Conservation (phyloP, 2,329 filamentous ascomycete genomes). For the Stagonosporopsis rhizophila region DNA sequence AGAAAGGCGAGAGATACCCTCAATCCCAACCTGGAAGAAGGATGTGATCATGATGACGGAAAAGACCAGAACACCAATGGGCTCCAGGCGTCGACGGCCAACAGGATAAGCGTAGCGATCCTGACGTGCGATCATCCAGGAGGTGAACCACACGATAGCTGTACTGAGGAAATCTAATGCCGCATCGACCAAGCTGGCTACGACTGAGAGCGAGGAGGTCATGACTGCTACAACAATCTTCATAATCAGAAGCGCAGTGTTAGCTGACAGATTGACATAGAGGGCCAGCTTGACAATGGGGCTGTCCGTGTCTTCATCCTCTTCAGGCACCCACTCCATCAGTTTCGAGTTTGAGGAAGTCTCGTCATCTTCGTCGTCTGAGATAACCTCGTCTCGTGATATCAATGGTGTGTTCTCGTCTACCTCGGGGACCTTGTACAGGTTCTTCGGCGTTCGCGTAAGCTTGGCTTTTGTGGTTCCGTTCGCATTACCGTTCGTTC, state of each 20-base stretch:
- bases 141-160: conserved; percentile 81
- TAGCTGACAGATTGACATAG: conserved; percentile 82
- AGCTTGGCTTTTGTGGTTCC: conserved; percentile 38
- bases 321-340: conserved; percentile 71
- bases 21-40: conserved; percentile 77
- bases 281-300: conserved; percentile 86
- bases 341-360: conserved; percentile 59
- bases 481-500: conserved; percentile 23
- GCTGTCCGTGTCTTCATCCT: conserved; percentile 76
- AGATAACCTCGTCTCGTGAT: conserved; percentile 51
- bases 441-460: conserved; percentile 74
- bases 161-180: conserved; percentile 82
- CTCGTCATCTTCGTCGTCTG: conserved; percentile 53
- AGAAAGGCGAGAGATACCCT: conserved; percentile 71
- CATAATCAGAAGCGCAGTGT: conserved; percentile 74
- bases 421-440: conserved; percentile 73
- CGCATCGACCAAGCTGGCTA: conserved; percentile 80
- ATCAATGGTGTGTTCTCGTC: conserved; percentile 71
- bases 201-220: conserved; percentile 80
- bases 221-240: conserved; percentile 80
- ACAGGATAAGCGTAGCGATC: conserved; percentile 80
- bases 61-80: conserved; percentile 80
- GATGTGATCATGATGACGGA: conserved; percentile 86
- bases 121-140: conserved; percentile 73
- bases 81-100: conserved; percentile 78